A percentile compares a stretch with the other conserved stretches of the same genome.
These are phyloP conservation scores for Linnemannia hyalina DNA, from an alignment of 192 early-diverging fungal genomes.

Conservation along the genomic window DNA sequence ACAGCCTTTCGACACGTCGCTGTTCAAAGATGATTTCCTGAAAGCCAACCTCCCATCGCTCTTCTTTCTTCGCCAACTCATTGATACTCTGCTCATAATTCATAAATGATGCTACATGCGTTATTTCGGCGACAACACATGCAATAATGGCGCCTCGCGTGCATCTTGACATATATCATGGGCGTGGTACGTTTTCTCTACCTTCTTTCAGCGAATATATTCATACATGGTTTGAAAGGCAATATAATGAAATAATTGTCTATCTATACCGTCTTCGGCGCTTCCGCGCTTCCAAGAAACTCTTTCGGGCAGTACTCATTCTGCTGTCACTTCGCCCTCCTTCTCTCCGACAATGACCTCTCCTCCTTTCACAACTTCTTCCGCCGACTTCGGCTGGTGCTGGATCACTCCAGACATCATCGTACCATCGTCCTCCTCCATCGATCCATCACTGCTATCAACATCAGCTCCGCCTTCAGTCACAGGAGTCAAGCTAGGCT, in stretches of 20 bases:
- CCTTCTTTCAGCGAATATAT: no score
- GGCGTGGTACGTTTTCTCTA: no score
- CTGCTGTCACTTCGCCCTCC: not conserved
- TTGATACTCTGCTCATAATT: no score
- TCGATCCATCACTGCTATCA: not conserved
- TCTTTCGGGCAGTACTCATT: not conserved
- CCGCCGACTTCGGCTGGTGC: not conserved
- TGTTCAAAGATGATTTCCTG: no score
- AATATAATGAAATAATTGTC: not conserved
- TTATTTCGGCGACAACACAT: no score
- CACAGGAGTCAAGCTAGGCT: not conserved
- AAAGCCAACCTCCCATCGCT: no score
- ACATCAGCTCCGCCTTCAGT: not conserved
- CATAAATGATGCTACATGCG: no score
- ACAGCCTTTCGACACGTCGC: no score
- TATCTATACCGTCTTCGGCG: not conserved
- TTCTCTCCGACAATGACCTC: not conserved
- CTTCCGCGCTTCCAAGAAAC: not conserved
- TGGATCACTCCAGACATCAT: constrained; percentile 4
- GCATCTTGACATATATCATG: no score
- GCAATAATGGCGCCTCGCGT: no score
- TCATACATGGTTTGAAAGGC: no score
- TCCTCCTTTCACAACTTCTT: not conserved
- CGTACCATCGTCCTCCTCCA: not conserved
- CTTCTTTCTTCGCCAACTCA: no score